Conservation (phyloP, 1,284 basidiomycete genomes). For the Mycena sp. region DNA sequence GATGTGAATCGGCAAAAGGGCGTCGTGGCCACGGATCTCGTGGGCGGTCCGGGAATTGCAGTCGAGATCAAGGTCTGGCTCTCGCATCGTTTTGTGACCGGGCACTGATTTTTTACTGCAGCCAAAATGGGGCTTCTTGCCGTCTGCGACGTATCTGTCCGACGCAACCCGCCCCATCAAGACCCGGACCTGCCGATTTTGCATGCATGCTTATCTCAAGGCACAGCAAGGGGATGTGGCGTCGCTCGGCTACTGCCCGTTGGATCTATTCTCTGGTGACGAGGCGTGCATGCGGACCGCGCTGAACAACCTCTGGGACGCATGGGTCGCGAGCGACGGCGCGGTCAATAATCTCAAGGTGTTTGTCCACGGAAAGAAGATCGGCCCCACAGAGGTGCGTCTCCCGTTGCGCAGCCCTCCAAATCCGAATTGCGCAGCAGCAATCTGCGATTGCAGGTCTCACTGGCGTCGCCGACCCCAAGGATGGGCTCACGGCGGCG, state of each 20-base stretch:
- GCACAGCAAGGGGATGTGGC: constrained; percentile 49
- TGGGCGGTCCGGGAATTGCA: constrained; percentile 67
- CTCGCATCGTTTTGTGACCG: constrained; percentile 2
- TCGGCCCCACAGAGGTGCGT: constrained; percentile 71
- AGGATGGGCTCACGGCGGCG: constrained; percentile 28
- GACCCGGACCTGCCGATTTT: constrained; percentile 82
- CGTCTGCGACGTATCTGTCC: constrained; percentile 67
- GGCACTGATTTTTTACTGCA: constrained; percentile 43
- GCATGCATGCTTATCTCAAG: constrained; percentile 82
- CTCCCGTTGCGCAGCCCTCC: neutral
- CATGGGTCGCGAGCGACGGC: constrained; percentile 73
- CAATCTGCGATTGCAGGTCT: constrained; percentile 5
- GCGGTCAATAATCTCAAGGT: constrained; percentile 83
- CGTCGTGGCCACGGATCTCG: constrained; percentile 79
- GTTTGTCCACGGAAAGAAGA: constrained; percentile 71
- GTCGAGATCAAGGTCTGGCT: constrained; percentile 87
- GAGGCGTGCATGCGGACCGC: constrained; percentile 66
- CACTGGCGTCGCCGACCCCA: constrained; percentile 10
- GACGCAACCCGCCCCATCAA: constrained; percentile 67
- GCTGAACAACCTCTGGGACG: constrained; percentile 74
- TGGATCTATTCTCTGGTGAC: constrained; percentile 86
- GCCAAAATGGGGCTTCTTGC: constrained; percentile 97
- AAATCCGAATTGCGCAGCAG: constrained; percentile 11
- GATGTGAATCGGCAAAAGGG: constrained; percentile 59
- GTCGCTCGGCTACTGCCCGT: constrained; percentile 79